Evolutionary conservation across 371 early-diverging fungal species (phyloP), one percentile per base, ranked within the genome.

Genomic region (Mucor plumbeus): DNA sequence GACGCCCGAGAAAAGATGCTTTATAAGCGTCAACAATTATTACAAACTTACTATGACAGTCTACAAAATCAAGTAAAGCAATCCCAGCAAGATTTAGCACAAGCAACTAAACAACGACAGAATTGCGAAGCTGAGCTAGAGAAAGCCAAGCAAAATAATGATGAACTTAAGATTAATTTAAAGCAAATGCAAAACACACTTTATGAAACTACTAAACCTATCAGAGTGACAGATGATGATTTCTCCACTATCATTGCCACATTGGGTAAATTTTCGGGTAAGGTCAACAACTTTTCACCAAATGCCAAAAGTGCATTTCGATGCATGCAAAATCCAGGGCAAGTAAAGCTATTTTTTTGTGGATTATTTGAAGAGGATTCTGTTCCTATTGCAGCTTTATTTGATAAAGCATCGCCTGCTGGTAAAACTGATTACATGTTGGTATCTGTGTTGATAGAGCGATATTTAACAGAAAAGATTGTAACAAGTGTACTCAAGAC

Each of bases 211-310:
- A 63, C 63, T 7, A 68, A 61, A 40, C 54, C 61, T 21, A 64
- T 68, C 14, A 36, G 54, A 56, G 72, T 72, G 0, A 72, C 72
- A n/a, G 72, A 72, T 35, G 72, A 72, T 41, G 72, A 72, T 57
- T 64, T 60, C 26, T 72, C 72, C 0, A 72, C 72, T 15, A 68
- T 72, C 21, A 64, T 64, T 41, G 61, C 55, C 7, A 64, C 64
- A 15, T 39, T 72, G 6, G 64, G 56, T 5, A 63, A 68, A 36
- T 59, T 72, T 31, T 48, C 56, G 7, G 72, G 72, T 6, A 72
- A 72, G 38, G n/a, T 72, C 15, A 39, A 53, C 17, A 64, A 67
- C 59, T 67, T 72, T 7, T 57, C 72, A 10, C 68, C 68, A 8
- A 63, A 61, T 21, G 50, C 57, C 40, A 72, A 72, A 53, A 43